A percentile compares a stretch with the other conserved stretches of the same genome.
Evolutionary conservation across 192 early-diverging fungal genomes (phyloP).

Genomic region (Allomyces javanicus): DNA sequence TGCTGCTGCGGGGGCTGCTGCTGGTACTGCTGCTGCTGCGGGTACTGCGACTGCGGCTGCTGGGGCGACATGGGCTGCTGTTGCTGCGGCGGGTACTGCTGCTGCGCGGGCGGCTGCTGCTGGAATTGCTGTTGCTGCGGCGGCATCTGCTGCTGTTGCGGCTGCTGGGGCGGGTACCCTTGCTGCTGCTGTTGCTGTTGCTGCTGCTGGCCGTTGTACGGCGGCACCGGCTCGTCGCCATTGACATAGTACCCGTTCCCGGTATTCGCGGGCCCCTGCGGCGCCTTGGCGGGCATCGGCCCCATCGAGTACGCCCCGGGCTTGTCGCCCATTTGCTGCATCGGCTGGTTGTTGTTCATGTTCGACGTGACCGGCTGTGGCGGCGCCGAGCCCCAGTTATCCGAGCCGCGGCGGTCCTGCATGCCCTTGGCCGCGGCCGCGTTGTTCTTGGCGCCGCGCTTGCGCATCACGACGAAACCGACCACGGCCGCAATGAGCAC

Average conservation of each 20-base stretch:
- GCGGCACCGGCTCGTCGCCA: neutral
- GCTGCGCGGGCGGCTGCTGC: neutral
- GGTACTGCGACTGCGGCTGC: neutral
- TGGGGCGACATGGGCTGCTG: neutral
- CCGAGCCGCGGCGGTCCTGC: neutral
- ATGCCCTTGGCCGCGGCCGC: neutral
- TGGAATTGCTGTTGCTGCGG: neutral
- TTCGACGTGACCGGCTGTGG: neutral
- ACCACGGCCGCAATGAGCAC: neutral
- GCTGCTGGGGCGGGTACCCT: neutral
- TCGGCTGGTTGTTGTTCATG: neutral
- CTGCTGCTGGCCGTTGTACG: neutral
- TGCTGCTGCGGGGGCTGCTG: neutral
- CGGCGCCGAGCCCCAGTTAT: neutral
- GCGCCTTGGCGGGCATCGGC: neutral
- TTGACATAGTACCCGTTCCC: neutral
- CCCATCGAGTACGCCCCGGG: too few species aligned
- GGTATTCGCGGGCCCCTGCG: neutral
- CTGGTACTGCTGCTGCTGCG: neutral
- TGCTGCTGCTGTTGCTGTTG: neutral
- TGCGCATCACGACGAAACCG: neutral
- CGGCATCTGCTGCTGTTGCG: neutral
- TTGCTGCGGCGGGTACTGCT: neutral
- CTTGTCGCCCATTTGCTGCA: neutral
- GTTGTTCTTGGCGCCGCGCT: neutral